A percentile compares a stretch with the other conserved stretches of the same genome.
Evolutionary conservation across 371 early-diverging fungal species (phyloP).

Genomic region (Saksenaea vasiformis): DNA sequence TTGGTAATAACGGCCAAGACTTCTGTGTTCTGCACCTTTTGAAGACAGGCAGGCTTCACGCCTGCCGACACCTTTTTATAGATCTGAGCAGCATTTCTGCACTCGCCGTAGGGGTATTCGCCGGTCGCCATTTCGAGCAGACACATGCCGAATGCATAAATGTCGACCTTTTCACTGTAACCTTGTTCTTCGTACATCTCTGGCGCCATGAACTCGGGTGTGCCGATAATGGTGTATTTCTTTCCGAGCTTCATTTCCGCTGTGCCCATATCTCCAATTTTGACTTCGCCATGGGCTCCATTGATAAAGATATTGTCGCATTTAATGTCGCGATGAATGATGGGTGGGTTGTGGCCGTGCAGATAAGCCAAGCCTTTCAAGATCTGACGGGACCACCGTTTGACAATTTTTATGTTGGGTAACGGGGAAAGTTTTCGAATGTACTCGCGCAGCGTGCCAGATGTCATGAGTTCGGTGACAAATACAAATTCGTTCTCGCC

Average conservation of each 20-base stretch:
- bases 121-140: constrained; percentile 89
- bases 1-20: constrained; percentile 73
- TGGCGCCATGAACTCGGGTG: constrained; percentile 93
- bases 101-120: constrained; percentile 89
- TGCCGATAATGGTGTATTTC: constrained; percentile 70
- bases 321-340: constrained; percentile 89
- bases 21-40: constrained; percentile 70
- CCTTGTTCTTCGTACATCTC: constrained; percentile 89
- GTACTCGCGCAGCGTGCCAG: constrained; percentile 83
- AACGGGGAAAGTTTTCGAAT: constrained; percentile 70
- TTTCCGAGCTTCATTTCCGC: constrained; percentile 55
- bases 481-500: constrained; percentile 79
- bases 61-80: constrained; percentile 82
- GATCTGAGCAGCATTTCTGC: constrained; percentile 85
- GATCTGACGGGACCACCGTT: constrained; percentile 81
- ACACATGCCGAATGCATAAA: constrained; percentile 95
- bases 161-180: constrained; percentile 88
- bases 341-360: constrained; percentile 80
- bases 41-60: constrained; percentile 78
- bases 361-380: constrained; percentile 83
- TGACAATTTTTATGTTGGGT: constrained; percentile 78
- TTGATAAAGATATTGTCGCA: constrained; percentile 91
- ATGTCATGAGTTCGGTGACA: constrained; percentile 94
- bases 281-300: constrained; percentile 86
- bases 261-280: constrained; percentile 90